Evolutionary conservation across 495 filamentous ascomycete species (phyloP).

Genomic region (Copromyces sp.): DNA sequence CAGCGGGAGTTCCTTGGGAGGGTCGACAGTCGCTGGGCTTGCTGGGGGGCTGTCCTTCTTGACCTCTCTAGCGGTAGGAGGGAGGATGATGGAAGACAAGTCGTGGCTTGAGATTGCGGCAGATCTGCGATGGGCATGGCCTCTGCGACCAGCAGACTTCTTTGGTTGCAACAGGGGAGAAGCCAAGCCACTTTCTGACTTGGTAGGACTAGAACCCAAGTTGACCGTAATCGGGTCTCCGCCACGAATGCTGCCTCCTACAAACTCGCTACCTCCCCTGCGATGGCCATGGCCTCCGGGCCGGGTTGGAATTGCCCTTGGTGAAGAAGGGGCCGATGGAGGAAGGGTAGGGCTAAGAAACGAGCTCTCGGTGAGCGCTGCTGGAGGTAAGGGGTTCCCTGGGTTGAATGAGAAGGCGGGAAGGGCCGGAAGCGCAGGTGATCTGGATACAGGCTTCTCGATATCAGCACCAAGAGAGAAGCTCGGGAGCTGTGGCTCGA

Average conservation of each 20-base stretch:
- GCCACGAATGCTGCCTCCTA: constrained; percentile 58
- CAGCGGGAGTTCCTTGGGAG: constrained; percentile 29
- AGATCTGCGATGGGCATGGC: constrained; percentile 80
- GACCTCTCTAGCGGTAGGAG: constrained; percentile 39
- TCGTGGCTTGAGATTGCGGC: constrained; percentile 80
- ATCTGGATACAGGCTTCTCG: constrained; percentile 13
- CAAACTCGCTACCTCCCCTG: constrained; percentile 67
- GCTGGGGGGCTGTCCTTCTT: constrained; percentile 55
- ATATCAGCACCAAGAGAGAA: constrained; percentile 11
- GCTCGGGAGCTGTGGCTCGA: constrained; percentile 23
- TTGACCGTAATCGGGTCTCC: constrained; percentile 42
- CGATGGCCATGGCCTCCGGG: constrained; percentile 49
- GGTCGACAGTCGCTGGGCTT: constrained; percentile 47
- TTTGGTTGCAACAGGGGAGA: constrained; percentile 39
- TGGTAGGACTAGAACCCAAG: constrained; percentile 53
- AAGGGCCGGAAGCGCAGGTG: constrained; percentile 46
- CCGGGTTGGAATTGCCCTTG: constrained; percentile 31
- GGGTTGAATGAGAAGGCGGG: constrained; percentile 61
- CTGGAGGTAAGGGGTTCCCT: constrained; percentile 23
- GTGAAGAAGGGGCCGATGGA: constrained; percentile 29
- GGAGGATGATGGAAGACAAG: constrained; percentile 56
- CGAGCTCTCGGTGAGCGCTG: constrained; percentile 17
- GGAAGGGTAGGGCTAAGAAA: constrained; percentile 35
- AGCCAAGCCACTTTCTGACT: constrained; percentile 45
- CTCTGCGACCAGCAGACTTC: constrained; percentile 44